Conservation (phyloP, 805 yeast genomes). For the Saccharomycopsis javanensis region DNA sequence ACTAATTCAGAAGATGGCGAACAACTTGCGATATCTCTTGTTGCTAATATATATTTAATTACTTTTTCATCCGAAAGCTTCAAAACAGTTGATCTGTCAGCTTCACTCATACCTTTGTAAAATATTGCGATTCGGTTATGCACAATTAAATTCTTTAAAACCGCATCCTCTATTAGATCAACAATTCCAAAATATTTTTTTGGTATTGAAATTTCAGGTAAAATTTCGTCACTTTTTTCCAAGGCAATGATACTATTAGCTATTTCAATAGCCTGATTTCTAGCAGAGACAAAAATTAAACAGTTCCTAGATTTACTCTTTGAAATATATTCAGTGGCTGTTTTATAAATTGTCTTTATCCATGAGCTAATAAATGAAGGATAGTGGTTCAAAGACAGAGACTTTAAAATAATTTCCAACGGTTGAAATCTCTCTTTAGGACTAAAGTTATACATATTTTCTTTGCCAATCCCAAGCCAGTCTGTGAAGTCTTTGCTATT, state of each 20-base stretch:
- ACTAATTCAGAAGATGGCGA: conserved; percentile 47
- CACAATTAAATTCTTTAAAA: conserved; percentile 33
- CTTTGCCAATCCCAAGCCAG: conserved; percentile 71
- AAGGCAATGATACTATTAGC: conserved; percentile 35
- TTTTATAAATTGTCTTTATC: conserved; percentile 40
- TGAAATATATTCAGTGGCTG: conserved; percentile 28
- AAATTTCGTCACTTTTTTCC: conserved; percentile 29
- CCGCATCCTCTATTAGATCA: conserved; percentile 36
- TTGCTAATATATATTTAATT: conserved; percentile 48
- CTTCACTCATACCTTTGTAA: conserved; percentile 45
- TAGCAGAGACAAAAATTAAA: conserved; percentile 48
- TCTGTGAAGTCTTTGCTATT: conserved; percentile 71
- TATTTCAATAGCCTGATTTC: conserved; percentile 46
- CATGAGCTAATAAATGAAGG: conserved; percentile 44
- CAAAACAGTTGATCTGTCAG: conserved; percentile 48
- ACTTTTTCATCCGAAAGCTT: conserved; percentile 41
- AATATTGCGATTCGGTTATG: conserved; percentile 54
- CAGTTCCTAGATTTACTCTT: conserved; percentile 27
- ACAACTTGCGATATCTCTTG: conserved; percentile 44
- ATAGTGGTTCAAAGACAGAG: conserved; percentile 37
- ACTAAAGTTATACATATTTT: conserved; percentile 57
- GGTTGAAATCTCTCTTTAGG: conserved; percentile 50
- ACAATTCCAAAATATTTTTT: conserved; percentile 29
- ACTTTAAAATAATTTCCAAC: conserved; percentile 47
- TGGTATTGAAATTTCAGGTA: conserved; percentile 32